Evolutionary conservation across 2,329 filamentous ascomycete genomes (phyloP).

Genomic region (Proliferodiscus dingleyae): DNA sequence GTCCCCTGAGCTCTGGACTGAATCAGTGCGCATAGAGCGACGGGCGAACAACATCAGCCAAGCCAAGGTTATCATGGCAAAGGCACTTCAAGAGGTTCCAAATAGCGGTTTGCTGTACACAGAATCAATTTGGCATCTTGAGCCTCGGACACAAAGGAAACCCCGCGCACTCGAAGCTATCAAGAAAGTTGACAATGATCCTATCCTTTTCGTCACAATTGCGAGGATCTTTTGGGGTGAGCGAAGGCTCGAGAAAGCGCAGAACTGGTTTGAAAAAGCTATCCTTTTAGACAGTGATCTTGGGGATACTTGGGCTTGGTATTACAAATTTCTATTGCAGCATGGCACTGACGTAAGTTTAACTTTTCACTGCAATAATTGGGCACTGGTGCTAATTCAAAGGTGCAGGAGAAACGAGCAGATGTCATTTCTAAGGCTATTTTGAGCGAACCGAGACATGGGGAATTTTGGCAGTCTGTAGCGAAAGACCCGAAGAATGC

Average conservation of each 20-base stretch:
- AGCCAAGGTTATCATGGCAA: conserved; percentile 89
- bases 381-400: conserved; percentile 10
- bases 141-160: conserved; percentile 86
- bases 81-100: conserved; percentile 85
- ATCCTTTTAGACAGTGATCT: conserved; percentile 79
- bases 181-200: conserved; percentile 92
- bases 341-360: conserved; percentile 72
- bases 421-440: conserved; percentile 81
- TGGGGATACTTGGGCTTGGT: conserved; percentile 97
- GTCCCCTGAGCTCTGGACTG: conserved; percentile 79
- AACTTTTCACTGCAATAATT: neutral
- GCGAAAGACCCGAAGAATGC: conserved; percentile 84
- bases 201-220: conserved; percentile 82
- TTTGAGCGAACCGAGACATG: conserved; percentile 81
- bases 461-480: conserved; percentile 83
- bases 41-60: conserved; percentile 78
- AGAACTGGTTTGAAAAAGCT: conserved; percentile 96
- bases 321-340: conserved; percentile 86
- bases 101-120: conserved; percentile 84
- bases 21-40: conserved; percentile 89
- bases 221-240: conserved; percentile 96
- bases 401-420: conserved; percentile 66
- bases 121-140: conserved; percentile 93
- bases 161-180: conserved; percentile 89
- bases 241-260: conserved; percentile 84